Conservation (phyloP, 2,329 filamentous ascomycete species). For the Colletotrichum siamense region DNA sequence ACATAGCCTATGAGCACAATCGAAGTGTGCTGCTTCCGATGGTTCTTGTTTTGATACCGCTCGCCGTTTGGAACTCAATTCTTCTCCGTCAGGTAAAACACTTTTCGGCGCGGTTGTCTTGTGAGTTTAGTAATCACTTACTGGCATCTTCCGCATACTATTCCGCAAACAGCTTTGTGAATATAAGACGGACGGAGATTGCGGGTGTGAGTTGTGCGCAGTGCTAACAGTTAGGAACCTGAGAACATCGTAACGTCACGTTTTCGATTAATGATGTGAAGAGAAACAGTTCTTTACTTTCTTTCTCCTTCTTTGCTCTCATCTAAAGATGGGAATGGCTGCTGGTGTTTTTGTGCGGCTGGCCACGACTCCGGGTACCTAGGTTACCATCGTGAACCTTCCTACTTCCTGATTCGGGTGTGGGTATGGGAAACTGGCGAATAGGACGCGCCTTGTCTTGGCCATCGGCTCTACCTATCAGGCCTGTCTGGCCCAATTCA, state of each 20-base stretch:
- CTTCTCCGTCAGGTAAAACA: background rate
- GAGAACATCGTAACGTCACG: background rate
- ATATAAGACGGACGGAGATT: background rate
- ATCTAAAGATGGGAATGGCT: background rate
- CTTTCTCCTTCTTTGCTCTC: background rate
- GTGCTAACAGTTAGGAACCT: background rate
- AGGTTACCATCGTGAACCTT: background rate
- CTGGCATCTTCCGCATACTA: background rate
- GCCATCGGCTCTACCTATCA: background rate
- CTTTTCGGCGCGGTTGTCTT: background rate
- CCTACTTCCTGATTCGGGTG: background rate
- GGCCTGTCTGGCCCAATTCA: background rate
- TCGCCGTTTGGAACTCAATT: background rate
- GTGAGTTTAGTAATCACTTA: fast-evolving
- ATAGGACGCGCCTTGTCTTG: background rate
- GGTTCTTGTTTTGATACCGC: too few species aligned
- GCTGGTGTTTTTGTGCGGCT: background rate
- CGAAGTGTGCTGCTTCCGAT: too few species aligned
- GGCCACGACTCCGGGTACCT: background rate
- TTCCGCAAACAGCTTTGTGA: background rate
- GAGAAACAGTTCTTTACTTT: background rate
- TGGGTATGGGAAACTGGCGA: background rate
- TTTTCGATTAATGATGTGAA: background rate
- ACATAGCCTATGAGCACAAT: too few species aligned
- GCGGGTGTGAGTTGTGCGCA: background rate